Evolutionary conservation across 108 stramenopile genomes (phyloP).

Genomic region (Fragilaria crotonensis): DNA sequence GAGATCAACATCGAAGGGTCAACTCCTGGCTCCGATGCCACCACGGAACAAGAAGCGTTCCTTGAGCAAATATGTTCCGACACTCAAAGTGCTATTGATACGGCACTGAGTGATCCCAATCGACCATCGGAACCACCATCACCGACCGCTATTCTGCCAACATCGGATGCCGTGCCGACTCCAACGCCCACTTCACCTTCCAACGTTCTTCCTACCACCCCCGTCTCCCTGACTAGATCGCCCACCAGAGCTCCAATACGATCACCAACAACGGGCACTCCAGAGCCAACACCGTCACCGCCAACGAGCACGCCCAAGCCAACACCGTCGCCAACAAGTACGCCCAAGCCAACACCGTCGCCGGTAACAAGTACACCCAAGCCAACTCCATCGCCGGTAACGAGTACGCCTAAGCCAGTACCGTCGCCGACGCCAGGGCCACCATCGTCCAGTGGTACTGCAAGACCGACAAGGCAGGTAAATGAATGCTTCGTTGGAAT

Average conservation of each 20-base stretch:
- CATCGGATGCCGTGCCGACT: not conserved
- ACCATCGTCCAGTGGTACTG: not conserved
- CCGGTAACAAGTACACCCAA: too few relatives aligned
- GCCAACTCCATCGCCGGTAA: not conserved
- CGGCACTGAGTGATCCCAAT: not conserved
- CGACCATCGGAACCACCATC: not conserved
- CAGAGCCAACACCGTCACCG: too few relatives aligned
- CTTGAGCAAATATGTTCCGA: slow-evolving; percentile 7
- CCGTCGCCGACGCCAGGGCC: not conserved
- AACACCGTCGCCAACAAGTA: too few relatives aligned
- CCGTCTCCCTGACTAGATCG: too few relatives aligned
- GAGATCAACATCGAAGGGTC: slow-evolving; percentile 22
- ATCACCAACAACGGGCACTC: too few relatives aligned
- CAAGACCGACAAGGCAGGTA: not conserved
- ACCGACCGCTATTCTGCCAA: not conserved
- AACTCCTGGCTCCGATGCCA: slow-evolving; percentile 16
- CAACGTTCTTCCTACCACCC: too few relatives aligned
- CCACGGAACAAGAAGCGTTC: not conserved
- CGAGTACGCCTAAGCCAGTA: not conserved
- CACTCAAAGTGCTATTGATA: slow-evolving; percentile 1
- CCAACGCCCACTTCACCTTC: not conserved
- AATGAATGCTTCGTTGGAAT: slow-evolving; percentile 3
- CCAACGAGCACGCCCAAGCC: too few relatives aligned
- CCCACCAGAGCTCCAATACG: too few relatives aligned
- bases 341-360: too few relatives aligned